Evolutionary conservation across 2,329 filamentous ascomycete species (phyloP).

Genomic region (Colletotrichum eleusines): DNA sequence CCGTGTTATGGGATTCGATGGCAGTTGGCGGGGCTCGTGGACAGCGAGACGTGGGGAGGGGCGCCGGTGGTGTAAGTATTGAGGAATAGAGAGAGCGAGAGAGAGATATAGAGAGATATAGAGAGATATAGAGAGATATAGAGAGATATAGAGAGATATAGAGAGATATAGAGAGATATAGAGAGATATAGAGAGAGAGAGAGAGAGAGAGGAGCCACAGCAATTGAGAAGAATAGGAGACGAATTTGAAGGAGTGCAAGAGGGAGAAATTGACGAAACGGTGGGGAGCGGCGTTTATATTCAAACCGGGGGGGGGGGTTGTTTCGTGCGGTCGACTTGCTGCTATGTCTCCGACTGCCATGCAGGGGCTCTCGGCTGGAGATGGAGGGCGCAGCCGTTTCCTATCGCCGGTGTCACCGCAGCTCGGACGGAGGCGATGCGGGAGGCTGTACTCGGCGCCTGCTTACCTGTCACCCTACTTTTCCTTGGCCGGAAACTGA

Average conservation of each 20-base stretch:
- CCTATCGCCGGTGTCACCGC: background rate
- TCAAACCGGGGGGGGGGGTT: background rate
- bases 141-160: background rate
- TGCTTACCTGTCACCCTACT: background rate
- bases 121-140: background rate
- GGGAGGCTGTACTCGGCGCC: slow-evolving; percentile 1
- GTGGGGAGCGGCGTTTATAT: slow-evolving; percentile 23
- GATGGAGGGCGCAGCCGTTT: background rate
- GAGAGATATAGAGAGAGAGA: too few species aligned
- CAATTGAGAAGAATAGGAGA: background rate
- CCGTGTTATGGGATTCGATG: background rate
- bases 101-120: too few species aligned
- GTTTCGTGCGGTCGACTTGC: background rate
- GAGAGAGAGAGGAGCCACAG: background rate
- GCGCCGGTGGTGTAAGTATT: background rate
- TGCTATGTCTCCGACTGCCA: background rate
- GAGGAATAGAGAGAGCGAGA: too few species aligned
- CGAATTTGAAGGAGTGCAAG: background rate
- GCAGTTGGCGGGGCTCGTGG: background rate
- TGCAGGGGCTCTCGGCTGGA: slow-evolving; percentile 12
- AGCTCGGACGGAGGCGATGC: slow-evolving; percentile 1
- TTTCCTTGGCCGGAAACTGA: too few species aligned
- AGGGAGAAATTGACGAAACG: background rate
- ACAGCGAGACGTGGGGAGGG: background rate
- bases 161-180: too few species aligned